These are phyloP conservation scores for Ophiorrhiza pumila DNA, from an alignment of 257 asterid genomes.

Conservation along the genomic window DNA sequence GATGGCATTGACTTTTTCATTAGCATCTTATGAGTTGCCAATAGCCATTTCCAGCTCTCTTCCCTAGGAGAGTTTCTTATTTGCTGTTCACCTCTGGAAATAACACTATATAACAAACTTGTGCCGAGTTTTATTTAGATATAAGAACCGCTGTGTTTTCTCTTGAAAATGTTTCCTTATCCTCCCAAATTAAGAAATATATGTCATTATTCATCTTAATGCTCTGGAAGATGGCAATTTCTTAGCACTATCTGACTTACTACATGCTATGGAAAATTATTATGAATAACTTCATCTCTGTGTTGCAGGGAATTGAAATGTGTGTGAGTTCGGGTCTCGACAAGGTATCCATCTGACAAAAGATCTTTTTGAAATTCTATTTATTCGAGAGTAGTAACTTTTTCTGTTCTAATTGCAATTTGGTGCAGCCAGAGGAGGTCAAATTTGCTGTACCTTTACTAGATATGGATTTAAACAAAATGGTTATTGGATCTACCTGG, in stretches of 20 bases:
- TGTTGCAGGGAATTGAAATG: conserved; percentile 83
- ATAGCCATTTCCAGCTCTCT: not conserved
- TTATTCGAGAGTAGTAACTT: not conserved
- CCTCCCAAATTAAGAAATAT: not conserved
- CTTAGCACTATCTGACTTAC: not conserved
- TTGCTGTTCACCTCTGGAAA: not conserved
- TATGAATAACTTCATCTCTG: conserved; percentile 20
- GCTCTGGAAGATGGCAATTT: not conserved
- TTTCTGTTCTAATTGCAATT: conserved; percentile 30
- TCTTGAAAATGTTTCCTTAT: not conserved
- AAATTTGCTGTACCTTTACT: conserved; percentile 81
- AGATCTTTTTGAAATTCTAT: not conserved
- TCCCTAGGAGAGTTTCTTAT: not conserved
- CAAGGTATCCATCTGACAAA: conserved; percentile 48
- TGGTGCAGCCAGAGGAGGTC: conserved; percentile 85
- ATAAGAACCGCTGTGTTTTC: not conserved
- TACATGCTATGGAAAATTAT: not conserved
- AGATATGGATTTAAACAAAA: conserved; percentile 74
- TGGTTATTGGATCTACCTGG: conserved; percentile 82
- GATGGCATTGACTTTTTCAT: not conserved
- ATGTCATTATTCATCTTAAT: not conserved
- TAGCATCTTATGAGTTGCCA: not conserved
- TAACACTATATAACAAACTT: not conserved
- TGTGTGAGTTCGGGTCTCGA: conserved; percentile 55
- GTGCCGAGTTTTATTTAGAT: not conserved